Percentiles rank a stretch among this genome's conserved stretches.
Evolutionary conservation across 192 early-diverging fungal genomes (phyloP).

Genomic region (Coemansia sp.): DNA sequence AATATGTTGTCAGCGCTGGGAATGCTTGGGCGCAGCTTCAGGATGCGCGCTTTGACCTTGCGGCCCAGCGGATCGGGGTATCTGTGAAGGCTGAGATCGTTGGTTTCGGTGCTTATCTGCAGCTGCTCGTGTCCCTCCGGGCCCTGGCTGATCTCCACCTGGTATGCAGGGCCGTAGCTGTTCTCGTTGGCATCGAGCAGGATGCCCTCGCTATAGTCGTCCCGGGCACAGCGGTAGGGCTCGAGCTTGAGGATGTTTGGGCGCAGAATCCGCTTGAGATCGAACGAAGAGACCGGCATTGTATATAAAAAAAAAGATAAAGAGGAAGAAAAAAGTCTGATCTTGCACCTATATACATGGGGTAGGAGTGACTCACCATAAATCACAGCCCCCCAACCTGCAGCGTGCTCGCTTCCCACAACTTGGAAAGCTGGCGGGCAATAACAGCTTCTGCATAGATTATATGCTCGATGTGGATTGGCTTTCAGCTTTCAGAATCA

Average conservation of each 20-base stretch:
- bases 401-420: too few relatives aligned
- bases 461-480: too few relatives aligned
- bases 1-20: constrained; percentile 74
- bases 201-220: constrained; percentile 92
- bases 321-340: too few relatives aligned
- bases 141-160: constrained; percentile 32
- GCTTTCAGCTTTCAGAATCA: background rate
- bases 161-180: constrained; percentile 71
- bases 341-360: too few relatives aligned
- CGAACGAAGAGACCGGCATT: constrained; percentile 43
- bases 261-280: constrained; percentile 63
- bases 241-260: constrained; percentile 78
- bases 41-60: constrained; percentile 76
- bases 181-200: constrained; percentile 99
- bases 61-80: constrained; percentile 95
- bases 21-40: constrained; percentile 65
- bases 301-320: constrained; percentile 1
- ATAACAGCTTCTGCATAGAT: too few relatives aligned
- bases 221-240: constrained; percentile 97
- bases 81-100: constrained; percentile 68
- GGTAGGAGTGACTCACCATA: too few relatives aligned
- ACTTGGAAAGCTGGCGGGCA: too few relatives aligned
- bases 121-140: constrained; percentile 19
- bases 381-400: too few relatives aligned
- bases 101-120: constrained; percentile 9